Percentiles rank a stretch among this genome's conserved stretches.
phyloP scores from a whole-genome alignment of 2,329 filamentous ascomycete species.

The Cladosporium sp. region DNA sequence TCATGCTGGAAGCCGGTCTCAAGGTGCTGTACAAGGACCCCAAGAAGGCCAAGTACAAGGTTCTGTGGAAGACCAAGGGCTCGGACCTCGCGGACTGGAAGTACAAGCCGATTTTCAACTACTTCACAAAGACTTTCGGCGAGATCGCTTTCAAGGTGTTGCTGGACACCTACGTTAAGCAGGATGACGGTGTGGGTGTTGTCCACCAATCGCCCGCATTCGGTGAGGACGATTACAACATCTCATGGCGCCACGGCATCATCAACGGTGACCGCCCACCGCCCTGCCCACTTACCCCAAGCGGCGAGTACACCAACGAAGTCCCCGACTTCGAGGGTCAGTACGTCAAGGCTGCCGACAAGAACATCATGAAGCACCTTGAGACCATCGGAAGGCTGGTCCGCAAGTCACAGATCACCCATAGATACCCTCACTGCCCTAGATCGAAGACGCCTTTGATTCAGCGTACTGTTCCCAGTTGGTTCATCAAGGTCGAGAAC shows the following conservation, averaged over 20 bases:
- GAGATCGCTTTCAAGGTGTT: conserved; percentile 79
- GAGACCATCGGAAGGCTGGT: conserved; percentile 76
- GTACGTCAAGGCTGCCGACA: conserved; percentile 91
- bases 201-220: conserved; percentile 93
- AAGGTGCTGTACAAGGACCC: conserved; percentile 88
- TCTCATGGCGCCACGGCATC: conserved; percentile 74
- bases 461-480: conserved; percentile 86
- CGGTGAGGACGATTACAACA: conserved; percentile 93
- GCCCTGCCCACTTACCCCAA: conserved; percentile 89
- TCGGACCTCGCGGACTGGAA: conserved; percentile 85
- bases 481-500: conserved; percentile 87
- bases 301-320: conserved; percentile 74
- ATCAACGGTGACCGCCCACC: conserved; percentile 75
- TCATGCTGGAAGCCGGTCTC: conserved; percentile 79
- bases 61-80: conserved; percentile 73
- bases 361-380: conserved; percentile 86
- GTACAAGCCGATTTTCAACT: conserved; percentile 86
- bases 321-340: conserved; percentile 80
- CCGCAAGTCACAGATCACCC: conserved; percentile 82
- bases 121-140: conserved; percentile 87
- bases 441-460: conserved; percentile 94
- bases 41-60: conserved; percentile 91
- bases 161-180: conserved; percentile 82
- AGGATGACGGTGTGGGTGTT: conserved; percentile 87
- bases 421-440: conserved; percentile 93